Evolutionary conservation across 345 rosid species (phyloP).

Genomic region (Noccaea caerulescens): DNA sequence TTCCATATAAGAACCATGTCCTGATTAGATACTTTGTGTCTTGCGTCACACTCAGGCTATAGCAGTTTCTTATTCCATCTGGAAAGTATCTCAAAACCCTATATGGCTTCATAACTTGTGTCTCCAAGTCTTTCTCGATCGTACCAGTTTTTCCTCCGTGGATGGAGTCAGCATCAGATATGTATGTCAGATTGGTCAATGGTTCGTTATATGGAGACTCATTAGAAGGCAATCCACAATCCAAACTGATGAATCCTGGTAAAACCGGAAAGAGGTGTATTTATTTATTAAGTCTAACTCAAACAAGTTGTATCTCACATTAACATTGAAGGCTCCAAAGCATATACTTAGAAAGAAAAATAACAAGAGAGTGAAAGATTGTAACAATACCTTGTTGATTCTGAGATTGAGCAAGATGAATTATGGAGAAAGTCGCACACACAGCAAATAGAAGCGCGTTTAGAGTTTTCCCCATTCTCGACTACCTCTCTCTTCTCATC

Average conservation of each 20-base stretch:
- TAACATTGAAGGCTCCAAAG: too few species aligned
- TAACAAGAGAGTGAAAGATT: neutral
- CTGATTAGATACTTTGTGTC: constrained; percentile 46
- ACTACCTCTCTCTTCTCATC: neutral
- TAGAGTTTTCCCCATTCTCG: constrained; percentile 28
- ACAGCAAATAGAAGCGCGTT: neutral
- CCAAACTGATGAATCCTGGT: constrained; percentile 54
- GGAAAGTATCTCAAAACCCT: constrained; percentile 43
- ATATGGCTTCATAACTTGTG: constrained; percentile 2
- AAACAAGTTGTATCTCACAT: too few species aligned
- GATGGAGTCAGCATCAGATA: constrained; percentile 45
- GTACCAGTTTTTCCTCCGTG: constrained; percentile 34
- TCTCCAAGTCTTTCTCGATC: constrained; percentile 5
- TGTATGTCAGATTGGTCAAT: constrained; percentile 34
- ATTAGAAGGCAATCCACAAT: constrained; percentile 46
- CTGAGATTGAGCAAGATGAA: constrained; percentile 26
- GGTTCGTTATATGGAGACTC: constrained; percentile 37
- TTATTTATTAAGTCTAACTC: too few species aligned
- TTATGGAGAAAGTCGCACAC: constrained; percentile 4
- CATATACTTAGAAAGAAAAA: too few species aligned
- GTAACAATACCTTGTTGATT: constrained; percentile 36
- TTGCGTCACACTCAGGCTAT: constrained; percentile 27
- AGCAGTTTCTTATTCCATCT: constrained; percentile 47
- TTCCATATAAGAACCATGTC: constrained; percentile 45
- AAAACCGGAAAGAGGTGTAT: too few species aligned